phyloP scores from a whole-genome alignment of 2,329 filamentous ascomycete genomes.

The Neofusicoccum umdonicola region DNA sequence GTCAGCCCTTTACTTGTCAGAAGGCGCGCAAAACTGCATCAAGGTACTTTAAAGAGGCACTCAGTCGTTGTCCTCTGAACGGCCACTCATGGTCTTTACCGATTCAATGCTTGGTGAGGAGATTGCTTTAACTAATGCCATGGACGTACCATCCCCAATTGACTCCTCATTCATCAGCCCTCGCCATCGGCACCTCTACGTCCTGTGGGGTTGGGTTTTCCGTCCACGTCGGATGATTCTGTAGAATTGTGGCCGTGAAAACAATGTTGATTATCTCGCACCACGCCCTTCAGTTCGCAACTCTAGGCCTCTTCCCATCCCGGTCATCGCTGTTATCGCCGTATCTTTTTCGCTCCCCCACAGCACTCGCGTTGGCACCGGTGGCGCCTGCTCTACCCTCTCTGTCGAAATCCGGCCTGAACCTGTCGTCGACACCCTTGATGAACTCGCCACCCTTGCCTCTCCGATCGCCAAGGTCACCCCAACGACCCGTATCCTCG shows the following conservation, averaged over 20 bases:
- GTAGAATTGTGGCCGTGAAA: neutral
- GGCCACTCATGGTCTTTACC: no score
- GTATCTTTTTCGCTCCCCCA: slow-evolving; percentile 60
- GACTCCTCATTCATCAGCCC: no score
- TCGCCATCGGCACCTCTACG: no score
- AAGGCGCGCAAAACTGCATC: no score
- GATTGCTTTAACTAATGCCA: no score
- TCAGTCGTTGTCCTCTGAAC: no score
- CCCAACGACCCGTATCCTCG: slow-evolving; percentile 91
- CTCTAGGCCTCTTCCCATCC: slow-evolving; percentile 45
- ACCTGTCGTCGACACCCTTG: slow-evolving; percentile 61
- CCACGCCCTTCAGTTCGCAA: slow-evolving; percentile 23
- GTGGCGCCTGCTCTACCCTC: slow-evolving; percentile 51
- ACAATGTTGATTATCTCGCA: neutral
- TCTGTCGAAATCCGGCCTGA: slow-evolving; percentile 58
- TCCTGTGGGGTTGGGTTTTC: no score
- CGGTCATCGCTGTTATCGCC: slow-evolving; percentile 38
- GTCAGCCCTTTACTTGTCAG: no score
- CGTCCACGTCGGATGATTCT: no score
- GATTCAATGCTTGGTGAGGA: no score
- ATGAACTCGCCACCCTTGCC: slow-evolving; percentile 34
- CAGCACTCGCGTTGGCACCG: slow-evolving; percentile 68
- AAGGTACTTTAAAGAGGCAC: no score
- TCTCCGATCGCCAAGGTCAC: slow-evolving; percentile 56
- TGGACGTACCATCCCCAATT: no score